phyloP scores from a whole-genome alignment of 306 rosid genomes.

The Vigna trinervia region DNA sequence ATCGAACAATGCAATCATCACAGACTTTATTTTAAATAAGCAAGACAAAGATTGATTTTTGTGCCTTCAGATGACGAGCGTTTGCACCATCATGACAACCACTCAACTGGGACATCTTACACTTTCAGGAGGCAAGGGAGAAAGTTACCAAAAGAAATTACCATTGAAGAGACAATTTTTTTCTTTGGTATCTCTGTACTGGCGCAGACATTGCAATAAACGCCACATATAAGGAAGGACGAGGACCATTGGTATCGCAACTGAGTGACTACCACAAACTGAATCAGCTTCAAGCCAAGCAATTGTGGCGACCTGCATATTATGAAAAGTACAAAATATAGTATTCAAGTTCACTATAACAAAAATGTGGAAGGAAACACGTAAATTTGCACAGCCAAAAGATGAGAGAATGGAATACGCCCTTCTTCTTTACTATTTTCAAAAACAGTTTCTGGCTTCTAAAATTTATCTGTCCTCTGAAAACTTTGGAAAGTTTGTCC shows the following conservation, averaged over 20 bases:
- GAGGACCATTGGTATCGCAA: conserved; percentile 85
- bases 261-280: conserved; percentile 96
- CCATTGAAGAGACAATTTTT: conserved; percentile 87
- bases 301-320: conserved; percentile 92
- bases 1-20: conserved; percentile 2
- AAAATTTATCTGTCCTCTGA: background rate
- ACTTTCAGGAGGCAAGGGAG: conserved; percentile 22
- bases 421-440: background rate
- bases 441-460: background rate
- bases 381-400: background rate
- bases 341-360: conserved; percentile 26
- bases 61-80: background rate
- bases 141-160: conserved; percentile 48
- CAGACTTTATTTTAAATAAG: conserved; percentile 7
- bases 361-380: conserved; percentile 25
- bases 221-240: conserved; percentile 97
- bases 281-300: conserved; percentile 99
- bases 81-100: conserved; percentile 13
- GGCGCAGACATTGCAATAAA: conserved; percentile 93
- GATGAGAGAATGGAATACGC: conserved; percentile 6
- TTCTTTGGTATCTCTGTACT: conserved; percentile 88
- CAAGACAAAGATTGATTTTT: background rate
- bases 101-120: conserved; percentile 28
- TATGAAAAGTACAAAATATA: conserved; percentile 27
- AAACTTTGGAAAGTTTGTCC: background rate